Evolutionary conservation across 106 monocot genomes (phyloP), one percentile per base, ranked within the genome.

Genomic region (Apostasia ramifera): DNA sequence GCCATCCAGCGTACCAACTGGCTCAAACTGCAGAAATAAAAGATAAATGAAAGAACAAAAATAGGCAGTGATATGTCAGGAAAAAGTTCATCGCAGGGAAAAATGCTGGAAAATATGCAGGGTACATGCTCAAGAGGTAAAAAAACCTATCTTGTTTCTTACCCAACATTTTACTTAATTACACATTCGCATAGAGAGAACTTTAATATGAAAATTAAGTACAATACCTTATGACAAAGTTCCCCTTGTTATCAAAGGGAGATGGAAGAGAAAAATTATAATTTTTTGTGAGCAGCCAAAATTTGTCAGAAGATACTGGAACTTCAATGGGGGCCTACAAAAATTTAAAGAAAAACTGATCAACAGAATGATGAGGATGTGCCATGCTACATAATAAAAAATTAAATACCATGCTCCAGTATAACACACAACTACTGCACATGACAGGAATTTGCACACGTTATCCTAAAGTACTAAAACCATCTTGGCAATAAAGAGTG

Each of bases 1-100:
- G 90, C 84, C 93, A 98, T 85, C 98, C 98, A 98, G 46, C 98
- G 86, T 15, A 85, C 98, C 57, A 93, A 52, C 76, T 93, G 87
- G 68, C 93, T 98, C 73, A 98, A 88, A 63, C 98, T 98, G 70
- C 63, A 82, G 4, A 74, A 9, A 60, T 26, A 26, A 43, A 8
- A 64, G 40, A 46, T 41, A 48, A 26, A 50, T 4, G 50, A 50
- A 5, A 5, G 4, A 50, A 50, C 6, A 50, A 62, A 12, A 12
- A 12, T 62, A 44, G 38, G 44, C 13, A 41, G 59, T 8, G 38
- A 59, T 59, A 1, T 62, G 1, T 39, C 44, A 42, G 43, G 2
- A 61, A 61, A 61, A 41, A 43, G 8, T 2, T 9, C 11, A 8
- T 15, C 61, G 4, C 8, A 0, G 8, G 46, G 48, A 65, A 49